Percentiles rank a stretch among this genome's conserved stretches.
Conservation (phyloP, 2,329 filamentous ascomycete species). For the Verticillium longisporum region DNA sequence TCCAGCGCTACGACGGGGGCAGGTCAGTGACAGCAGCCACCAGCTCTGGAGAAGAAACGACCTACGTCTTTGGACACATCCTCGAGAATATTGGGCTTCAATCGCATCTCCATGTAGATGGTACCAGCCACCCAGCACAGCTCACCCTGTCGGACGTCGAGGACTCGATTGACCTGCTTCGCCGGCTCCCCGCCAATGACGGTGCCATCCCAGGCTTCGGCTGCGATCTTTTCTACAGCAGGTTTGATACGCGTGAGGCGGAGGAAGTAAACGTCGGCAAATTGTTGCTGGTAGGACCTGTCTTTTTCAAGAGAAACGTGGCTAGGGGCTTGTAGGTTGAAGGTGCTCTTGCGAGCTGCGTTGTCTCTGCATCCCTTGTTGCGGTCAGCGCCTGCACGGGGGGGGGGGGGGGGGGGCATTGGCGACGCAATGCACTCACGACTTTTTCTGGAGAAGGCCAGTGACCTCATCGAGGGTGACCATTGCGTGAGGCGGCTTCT, state of each 20-base stretch:
- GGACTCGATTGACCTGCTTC: conserved; percentile 73
- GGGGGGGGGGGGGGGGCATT: background rate
- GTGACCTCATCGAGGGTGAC: conserved; percentile 34
- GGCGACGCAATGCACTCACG: conserved; percentile 27
- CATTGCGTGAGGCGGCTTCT: conserved; percentile 22
- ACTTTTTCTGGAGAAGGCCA: conserved; percentile 39
- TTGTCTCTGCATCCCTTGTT: conserved; percentile 23
- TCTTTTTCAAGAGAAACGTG: conserved; percentile 64
- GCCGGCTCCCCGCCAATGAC: conserved; percentile 72
- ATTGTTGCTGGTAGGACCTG: conserved; percentile 86
- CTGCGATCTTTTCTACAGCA: conserved; percentile 66
- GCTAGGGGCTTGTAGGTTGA: conserved; percentile 66
- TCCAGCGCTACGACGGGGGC: conserved; percentile 61
- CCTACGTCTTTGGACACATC: conserved; percentile 87
- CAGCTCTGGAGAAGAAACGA: conserved; percentile 5
- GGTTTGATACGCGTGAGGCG: conserved; percentile 84
- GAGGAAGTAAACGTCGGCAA: conserved; percentile 95
- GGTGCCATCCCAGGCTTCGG: conserved; percentile 69
- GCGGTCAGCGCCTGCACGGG: conserved; percentile 9
- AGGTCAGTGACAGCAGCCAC: background rate
- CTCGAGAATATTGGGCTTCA: conserved; percentile 94
- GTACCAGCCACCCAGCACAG: conserved; percentile 94
- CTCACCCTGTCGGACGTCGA: conserved; percentile 93
- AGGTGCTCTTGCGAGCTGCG: conserved; percentile 37
- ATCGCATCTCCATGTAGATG: conserved; percentile 92